Evolutionary conservation across 2,329 filamentous ascomycete genomes (phyloP), one percentile per base, ranked within the genome.

Genomic region (Madurella fahalii): DNA sequence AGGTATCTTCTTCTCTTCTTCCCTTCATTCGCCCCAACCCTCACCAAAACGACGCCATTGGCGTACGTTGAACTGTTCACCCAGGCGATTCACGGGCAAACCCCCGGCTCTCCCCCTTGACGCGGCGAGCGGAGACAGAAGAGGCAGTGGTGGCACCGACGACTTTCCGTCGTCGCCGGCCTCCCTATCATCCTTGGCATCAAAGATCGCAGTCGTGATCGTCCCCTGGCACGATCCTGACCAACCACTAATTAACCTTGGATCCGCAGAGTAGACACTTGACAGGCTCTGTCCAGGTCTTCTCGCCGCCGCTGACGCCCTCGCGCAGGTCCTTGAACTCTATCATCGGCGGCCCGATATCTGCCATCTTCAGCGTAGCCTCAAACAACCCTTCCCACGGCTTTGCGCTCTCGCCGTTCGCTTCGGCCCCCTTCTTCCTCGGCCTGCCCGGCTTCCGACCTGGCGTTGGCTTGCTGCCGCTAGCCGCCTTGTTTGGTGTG

Each of bases 301-400:
- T 80, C 32, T 76, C 74, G 2, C 79, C 79, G 9, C 74, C 77
- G 2, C 65, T 65, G 7, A 82, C 68, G 9, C 71, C 69, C 31
- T 73, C 64, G 45, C 81, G 73, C 44, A 82, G 66, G 59, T 83
- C 81, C 25, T 66, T 73, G 48, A 83, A 75, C 58, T 81, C 76
- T 48, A 82, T 72, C 18, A 73, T 65, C 0, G 79, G 76, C 16
- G 77, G 76, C 3, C 73, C 61, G 2, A 53, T 50, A 17, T 75
- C 3, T 70, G 67, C 74, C 63, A 78, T 75, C 57, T 72, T 71
- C 20, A 83, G 69, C 2, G 67, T 70, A 3, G 77, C 81, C 47
- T 79, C 71, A 53, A 83, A 83, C 5, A 79, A 66, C 0, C 76
- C 77, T 40, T 75, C 68, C 63, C 81, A 83, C 2, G 77, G 77